phyloP scores from a whole-genome alignment of 768 basidiomycete genomes.

The Tylopilus intermedius region DNA sequence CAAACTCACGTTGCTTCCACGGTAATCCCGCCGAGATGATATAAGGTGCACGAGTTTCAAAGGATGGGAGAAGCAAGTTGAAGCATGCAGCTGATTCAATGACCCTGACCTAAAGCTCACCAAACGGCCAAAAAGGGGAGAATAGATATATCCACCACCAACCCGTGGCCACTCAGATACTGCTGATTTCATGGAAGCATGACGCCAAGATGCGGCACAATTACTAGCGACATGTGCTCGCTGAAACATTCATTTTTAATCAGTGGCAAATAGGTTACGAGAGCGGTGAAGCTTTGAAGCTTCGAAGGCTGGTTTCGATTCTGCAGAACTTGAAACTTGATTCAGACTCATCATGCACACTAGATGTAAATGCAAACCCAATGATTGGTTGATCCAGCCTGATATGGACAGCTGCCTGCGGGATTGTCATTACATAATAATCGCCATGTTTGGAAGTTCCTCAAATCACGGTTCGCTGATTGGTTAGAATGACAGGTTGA shows the following conservation, averaged over 20 bases:
- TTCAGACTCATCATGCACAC: too few relatives aligned
- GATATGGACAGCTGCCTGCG: neutral
- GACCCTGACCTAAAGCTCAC: neutral
- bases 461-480: constrained; percentile 16
- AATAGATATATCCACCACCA: neutral
- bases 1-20: neutral
- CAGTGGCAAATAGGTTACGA: too few relatives aligned
- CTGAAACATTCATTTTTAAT: too few relatives aligned
- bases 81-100: neutral
- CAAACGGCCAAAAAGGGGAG: neutral
- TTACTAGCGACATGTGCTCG: too few relatives aligned
- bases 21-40: neutral
- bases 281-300: too few relatives aligned
- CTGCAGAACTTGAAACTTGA: too few relatives aligned
- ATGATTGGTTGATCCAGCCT: too few relatives aligned
- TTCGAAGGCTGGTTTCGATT: too few relatives aligned
- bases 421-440: neutral
- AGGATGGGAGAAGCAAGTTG: too few relatives aligned
- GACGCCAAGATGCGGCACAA: neutral
- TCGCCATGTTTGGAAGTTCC: neutral
- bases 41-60: too few relatives aligned
- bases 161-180: neutral
- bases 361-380: too few relatives aligned
- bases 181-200: neutral
- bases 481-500: constrained; percentile 2